phyloP scores from a whole-genome alignment of 202 grass and related monocot genomes.

The Panicum virgatum region DNA sequence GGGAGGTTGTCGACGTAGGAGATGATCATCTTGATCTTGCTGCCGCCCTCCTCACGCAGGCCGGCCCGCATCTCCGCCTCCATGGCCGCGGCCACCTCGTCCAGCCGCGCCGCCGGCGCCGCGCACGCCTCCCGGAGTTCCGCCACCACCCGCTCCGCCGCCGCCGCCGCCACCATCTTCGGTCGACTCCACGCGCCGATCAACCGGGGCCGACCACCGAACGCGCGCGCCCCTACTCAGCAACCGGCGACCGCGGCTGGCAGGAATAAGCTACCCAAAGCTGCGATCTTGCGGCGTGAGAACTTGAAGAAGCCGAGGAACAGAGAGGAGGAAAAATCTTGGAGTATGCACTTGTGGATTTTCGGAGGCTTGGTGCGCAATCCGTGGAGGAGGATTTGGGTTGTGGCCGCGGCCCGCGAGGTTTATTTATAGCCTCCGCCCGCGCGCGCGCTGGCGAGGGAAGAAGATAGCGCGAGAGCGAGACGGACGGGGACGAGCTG shows the following conservation, averaged over 20 bases:
- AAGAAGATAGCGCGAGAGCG: background rate
- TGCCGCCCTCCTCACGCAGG: conserved; percentile 56
- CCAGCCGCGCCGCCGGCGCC: conserved; percentile 47
- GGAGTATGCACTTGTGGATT: background rate
- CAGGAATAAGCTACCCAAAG: background rate
- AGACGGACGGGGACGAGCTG: background rate
- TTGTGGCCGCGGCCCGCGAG: background rate
- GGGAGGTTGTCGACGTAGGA: conserved; percentile 79
- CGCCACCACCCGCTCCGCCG: conserved; percentile 52
- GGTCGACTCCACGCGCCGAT: no score
- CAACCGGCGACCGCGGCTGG: background rate
- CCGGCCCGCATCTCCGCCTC: conserved; percentile 68
- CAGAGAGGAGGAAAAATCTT: background rate
- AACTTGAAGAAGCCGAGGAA: background rate
- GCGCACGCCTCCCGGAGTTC: conserved; percentile 60
- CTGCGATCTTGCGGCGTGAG: background rate
- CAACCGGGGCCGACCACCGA: background rate
- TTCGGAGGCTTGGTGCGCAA: background rate
- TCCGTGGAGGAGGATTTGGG: background rate
- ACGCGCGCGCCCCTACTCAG: background rate
- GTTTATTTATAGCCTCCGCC: background rate
- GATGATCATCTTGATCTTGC: conserved; percentile 81
- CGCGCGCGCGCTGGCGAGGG: background rate
- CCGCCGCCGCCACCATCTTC: conserved; percentile 40
- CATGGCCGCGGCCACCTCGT: conserved; percentile 46